These are phyloP conservation scores for Talaromyces sp. DNA, from an alignment of 2,329 filamentous ascomycete genomes.

Conservation along the genomic window DNA sequence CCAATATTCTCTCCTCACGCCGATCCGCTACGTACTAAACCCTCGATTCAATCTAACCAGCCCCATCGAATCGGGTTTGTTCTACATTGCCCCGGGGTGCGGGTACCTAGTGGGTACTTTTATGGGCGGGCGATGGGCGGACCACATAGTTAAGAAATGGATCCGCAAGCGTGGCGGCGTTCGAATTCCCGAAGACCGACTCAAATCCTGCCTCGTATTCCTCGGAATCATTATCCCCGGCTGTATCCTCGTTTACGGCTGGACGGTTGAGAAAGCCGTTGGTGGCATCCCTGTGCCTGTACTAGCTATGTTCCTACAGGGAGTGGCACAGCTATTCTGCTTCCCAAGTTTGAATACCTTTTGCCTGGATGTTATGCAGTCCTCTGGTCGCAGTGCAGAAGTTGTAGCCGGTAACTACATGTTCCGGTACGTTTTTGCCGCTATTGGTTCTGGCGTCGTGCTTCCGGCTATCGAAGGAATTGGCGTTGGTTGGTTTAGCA, in stretches of 20 bases:
- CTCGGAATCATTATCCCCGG: conserved; percentile 61
- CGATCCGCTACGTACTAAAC: conserved; percentile 73
- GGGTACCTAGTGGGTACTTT: conserved; percentile 72
- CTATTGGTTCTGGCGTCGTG: conserved; percentile 69
- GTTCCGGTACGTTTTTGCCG: conserved; percentile 74
- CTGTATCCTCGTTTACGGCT: conserved; percentile 71
- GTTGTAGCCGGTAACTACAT: conserved; percentile 82
- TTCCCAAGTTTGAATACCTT: conserved; percentile 79
- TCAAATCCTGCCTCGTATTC: conserved; percentile 62
- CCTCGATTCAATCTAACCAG: conserved; percentile 70
- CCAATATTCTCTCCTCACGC: conserved; percentile 70
- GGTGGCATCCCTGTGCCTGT: conserved; percentile 64
- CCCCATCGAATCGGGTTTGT: conserved; percentile 69
- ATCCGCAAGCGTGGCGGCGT: conserved; percentile 59
- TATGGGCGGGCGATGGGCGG: conserved; percentile 72
- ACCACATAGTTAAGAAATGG: conserved; percentile 66
- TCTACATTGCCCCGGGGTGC: conserved; percentile 73
- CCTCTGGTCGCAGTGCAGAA: conserved; percentile 62
- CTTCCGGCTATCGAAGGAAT: conserved; percentile 73
- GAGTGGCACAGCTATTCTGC: conserved; percentile 73
- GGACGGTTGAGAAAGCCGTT: conserved; percentile 59
- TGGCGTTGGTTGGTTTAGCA: conserved; percentile 80
- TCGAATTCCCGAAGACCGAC: conserved; percentile 69
- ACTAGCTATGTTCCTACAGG: conserved; percentile 73
- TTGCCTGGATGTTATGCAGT: conserved; percentile 79